These are phyloP conservation scores for Pistacia vera DNA, from an alignment of 345 rosid genomes.

Conservation along the genomic window DNA sequence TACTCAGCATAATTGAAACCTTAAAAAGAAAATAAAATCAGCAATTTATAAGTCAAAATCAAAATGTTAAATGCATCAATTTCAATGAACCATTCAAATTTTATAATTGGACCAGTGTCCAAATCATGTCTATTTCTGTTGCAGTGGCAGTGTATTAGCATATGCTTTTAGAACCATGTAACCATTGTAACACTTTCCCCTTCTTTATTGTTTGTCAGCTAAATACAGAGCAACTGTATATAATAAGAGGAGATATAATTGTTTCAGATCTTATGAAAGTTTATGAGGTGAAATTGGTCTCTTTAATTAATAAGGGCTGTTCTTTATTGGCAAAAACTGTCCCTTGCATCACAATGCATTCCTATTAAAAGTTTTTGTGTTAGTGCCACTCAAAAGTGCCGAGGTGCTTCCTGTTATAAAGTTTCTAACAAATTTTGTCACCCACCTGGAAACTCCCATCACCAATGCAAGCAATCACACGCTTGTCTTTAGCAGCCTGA, in stretches of 20 bases:
- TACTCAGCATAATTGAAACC: background rate
- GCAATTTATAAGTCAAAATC: background rate
- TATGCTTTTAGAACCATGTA: background rate
- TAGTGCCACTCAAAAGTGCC: background rate
- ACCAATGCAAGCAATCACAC: slow-evolving; percentile 77
- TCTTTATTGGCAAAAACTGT: background rate
- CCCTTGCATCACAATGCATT: background rate
- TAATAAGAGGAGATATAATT: too few species aligned
- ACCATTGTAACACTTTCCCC: background rate
- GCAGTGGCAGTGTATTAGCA: background rate
- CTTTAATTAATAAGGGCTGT: background rate
- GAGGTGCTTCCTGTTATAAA: background rate
- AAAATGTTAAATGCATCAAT: background rate
- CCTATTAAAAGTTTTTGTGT: slow-evolving; percentile 1
- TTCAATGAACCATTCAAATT: background rate
- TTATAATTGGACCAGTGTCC: background rate
- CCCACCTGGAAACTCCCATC: slow-evolving; percentile 79
- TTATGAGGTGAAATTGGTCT: background rate
- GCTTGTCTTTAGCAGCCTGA: slow-evolving; percentile 66
- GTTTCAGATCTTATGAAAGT: too few species aligned
- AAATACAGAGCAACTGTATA: background rate
- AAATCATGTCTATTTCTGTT: background rate
- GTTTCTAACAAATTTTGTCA: background rate
- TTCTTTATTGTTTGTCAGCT: background rate
- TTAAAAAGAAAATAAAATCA: background rate